Evolutionary conservation across 805 yeast species (phyloP), one percentile per base, ranked within the genome.

Genomic region (Yarrowia sp.): DNA sequence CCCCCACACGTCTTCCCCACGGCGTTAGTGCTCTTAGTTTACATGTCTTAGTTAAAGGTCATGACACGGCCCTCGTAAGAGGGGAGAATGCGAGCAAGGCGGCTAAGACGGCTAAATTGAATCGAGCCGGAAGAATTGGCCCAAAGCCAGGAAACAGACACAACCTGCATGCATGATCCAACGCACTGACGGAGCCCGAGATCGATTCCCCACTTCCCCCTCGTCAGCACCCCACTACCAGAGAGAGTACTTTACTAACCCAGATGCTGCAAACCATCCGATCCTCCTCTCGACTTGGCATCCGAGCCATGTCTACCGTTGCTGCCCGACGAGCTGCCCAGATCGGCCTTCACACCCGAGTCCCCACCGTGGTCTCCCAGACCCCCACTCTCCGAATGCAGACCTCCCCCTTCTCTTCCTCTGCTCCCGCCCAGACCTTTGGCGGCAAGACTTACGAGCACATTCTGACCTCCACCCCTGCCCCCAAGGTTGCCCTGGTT

Each of bases 401-500:
- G 30, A 22, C 41, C 30, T 10, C 63, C 22, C 26, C 63, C 30
- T 58, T 43, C 51, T 58, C 63, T n/a, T 22, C 32, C 36, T 30
- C 63, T 58, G 63, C 41, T 19, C 51, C 63, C 6, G 41, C 48
- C 33, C 48, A 36, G 41, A 9, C 24, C 30, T 58, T 58, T 41
- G 63, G 63, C 11, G 51, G 14, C 30, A 58, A 58, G 63, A 1
- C n/a, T 21, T 77, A 75, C 67, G 79, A 78, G 70, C 73, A 71
- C 67, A 73, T 78, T 62, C 69, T 76, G 38, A 77, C 76, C n/a
- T 74, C 79, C 36, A 73, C 71, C 67, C 81, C 82, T 2, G 71
- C 71, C 0, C 66, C 72, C 1, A 80, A 80, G 33, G 82, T 80
- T 28, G 70, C 75, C 8, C 72, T 78, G 64, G 74, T 79, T 28